phyloP scores from a whole-genome alignment of 495 filamentous ascomycete genomes.

The Lophiostoma macrostomum region DNA sequence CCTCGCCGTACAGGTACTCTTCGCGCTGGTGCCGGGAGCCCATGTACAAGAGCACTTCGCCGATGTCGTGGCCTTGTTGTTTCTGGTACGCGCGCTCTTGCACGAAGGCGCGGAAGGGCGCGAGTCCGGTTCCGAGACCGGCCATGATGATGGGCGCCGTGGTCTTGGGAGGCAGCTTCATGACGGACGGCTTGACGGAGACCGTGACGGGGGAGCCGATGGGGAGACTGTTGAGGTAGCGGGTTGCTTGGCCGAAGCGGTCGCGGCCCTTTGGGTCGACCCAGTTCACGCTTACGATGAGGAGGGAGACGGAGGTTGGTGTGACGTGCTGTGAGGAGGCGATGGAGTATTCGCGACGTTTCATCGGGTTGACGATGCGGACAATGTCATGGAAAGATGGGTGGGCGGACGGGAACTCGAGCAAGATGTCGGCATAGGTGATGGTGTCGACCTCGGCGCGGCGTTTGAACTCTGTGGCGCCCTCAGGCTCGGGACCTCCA shows the following conservation, averaged over 20 bases:
- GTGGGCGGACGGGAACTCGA: slow-evolving; percentile 83
- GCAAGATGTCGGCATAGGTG: slow-evolving; percentile 87
- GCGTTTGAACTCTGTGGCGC: slow-evolving; percentile 90
- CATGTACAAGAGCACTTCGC: slow-evolving; percentile 91
- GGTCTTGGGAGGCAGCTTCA: slow-evolving; percentile 86
- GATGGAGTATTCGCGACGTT: slow-evolving; percentile 96
- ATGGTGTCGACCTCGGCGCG: slow-evolving; percentile 89
- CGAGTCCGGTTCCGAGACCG: slow-evolving; percentile 94
- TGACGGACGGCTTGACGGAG: slow-evolving; percentile 93
- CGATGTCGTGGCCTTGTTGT: slow-evolving; percentile 89
- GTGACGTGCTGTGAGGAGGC: slow-evolving; percentile 92
- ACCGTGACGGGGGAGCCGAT: slow-evolving; percentile 77
- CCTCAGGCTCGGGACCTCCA: slow-evolving; percentile 76
- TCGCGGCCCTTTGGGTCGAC: slow-evolving; percentile 81
- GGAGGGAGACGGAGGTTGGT: slow-evolving; percentile 79
- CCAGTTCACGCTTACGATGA: slow-evolving; percentile 98
- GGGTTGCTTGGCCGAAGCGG: slow-evolving; percentile 87
- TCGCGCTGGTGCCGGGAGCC: slow-evolving; percentile 95
- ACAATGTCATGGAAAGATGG: slow-evolving; percentile 88
- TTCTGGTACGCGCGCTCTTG: slow-evolving; percentile 98
- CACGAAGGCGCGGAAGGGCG: slow-evolving; percentile 96
- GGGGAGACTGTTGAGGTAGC: slow-evolving; percentile 72
- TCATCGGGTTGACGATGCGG: slow-evolving; percentile 83
- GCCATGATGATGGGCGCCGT: slow-evolving; percentile 97
- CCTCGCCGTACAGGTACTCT: slow-evolving; percentile 98